Percentiles rank a stretch among this genome's conserved stretches.
Conservation (phyloP, 139 green algal genomes). For the Eudorina sp. region DNA sequence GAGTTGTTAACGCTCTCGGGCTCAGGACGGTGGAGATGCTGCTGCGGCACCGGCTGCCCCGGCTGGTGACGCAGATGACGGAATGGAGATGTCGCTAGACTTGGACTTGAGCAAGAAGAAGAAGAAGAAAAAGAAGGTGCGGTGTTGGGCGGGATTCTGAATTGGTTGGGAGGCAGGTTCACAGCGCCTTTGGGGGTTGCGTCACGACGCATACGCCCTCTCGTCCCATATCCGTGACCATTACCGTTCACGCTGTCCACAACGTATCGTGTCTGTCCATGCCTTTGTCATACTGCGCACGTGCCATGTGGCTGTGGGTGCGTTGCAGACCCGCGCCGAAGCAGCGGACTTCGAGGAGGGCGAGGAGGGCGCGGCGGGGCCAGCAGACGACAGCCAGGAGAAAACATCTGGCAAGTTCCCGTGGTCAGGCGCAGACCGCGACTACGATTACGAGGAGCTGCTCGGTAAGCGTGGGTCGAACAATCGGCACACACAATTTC, state of each 20-base stretch:
- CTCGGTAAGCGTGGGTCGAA: constrained; percentile 70
- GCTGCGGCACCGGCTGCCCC: not conserved
- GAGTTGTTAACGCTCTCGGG: not conserved
- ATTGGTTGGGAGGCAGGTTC: too few species aligned
- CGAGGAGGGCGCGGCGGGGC: constrained; percentile 44
- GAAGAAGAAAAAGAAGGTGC: constrained; percentile 86
- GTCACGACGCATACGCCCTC: too few species aligned
- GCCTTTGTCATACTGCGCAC: too few species aligned
- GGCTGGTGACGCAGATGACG: constrained; percentile 2
- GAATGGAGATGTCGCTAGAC: constrained; percentile 52
- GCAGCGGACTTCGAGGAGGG: constrained; percentile 67
- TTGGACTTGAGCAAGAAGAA: constrained; percentile 77
- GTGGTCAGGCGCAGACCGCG: constrained; percentile 94
- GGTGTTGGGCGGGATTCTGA: too few species aligned
- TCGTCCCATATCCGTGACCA: too few species aligned
- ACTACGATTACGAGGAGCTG: constrained; percentile 98
- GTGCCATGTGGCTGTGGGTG: too few species aligned
- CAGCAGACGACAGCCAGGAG: constrained; percentile 34
- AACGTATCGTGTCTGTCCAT: too few species aligned
- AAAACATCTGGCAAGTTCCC: constrained; percentile 65
- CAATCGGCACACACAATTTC: too few species aligned
- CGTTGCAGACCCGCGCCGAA: constrained; percentile 59
- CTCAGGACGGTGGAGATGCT: not conserved
- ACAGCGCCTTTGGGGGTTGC: too few species aligned
- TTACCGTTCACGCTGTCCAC: too few species aligned